Conservation (phyloP, 768 basidiomycete genomes). For the Tubosaeta sp. region DNA sequence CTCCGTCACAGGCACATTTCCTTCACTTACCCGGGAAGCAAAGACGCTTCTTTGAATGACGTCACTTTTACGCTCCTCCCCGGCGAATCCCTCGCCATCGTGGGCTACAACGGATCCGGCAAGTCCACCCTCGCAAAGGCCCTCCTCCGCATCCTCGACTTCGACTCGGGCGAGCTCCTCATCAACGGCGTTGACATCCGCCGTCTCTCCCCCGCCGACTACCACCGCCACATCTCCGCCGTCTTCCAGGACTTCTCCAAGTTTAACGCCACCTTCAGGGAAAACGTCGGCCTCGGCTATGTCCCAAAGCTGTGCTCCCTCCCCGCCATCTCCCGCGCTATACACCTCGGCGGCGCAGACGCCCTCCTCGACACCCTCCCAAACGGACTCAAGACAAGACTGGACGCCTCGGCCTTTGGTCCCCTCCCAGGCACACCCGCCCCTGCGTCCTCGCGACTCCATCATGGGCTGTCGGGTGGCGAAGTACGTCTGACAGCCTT, state of each 20-base stretch:
- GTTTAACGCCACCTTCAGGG: conserved; percentile 70
- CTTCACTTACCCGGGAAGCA: conserved; percentile 77
- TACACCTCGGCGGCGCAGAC: conserved; percentile 69
- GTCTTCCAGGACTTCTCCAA: conserved; percentile 86
- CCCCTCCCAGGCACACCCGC: conserved; percentile 33
- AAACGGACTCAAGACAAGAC: conserved; percentile 65
- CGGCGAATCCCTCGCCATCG: conserved; percentile 81
- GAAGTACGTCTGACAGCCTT: conserved; percentile 51
- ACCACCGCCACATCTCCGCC: conserved; percentile 71
- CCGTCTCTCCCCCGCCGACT: conserved; percentile 59
- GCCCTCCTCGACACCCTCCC: conserved; percentile 62
- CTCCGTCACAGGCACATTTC: conserved; percentile 47
- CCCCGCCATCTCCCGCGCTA: conserved; percentile 56
- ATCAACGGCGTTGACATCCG: conserved; percentile 72
- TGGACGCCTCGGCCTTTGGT: conserved; percentile 63
- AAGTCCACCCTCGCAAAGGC: conserved; percentile 87
- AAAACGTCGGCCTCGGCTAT: conserved; percentile 84
- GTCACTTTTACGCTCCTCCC: conserved; percentile 66
- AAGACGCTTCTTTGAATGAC: conserved; percentile 61
- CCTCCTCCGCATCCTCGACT: conserved; percentile 73
- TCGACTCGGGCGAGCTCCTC: conserved; percentile 60
- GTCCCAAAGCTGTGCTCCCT: conserved; percentile 58
- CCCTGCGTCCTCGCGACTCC: conserved; percentile 33
- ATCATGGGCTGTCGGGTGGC: conserved; percentile 77
- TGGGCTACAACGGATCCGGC: conserved; percentile 82